Percentiles rank a stretch among this genome's conserved stretches.
Conservation (phyloP, 1,284 basidiomycete species). For the Neolentinus lepideus region DNA sequence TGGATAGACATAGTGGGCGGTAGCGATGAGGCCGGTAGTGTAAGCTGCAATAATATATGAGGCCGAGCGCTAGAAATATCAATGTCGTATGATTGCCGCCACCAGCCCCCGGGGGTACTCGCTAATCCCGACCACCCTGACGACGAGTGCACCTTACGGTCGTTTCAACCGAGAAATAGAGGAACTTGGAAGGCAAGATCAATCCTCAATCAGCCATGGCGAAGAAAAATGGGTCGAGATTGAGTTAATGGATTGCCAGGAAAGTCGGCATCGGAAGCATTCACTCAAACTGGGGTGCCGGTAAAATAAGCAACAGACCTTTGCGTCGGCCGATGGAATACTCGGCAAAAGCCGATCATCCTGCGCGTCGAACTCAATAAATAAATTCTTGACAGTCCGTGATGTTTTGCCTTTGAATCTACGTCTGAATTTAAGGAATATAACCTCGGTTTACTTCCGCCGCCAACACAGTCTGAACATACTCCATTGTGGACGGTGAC, state of each 20-base stretch:
- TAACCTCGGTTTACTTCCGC: too few species aligned
- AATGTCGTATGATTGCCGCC: neutral
- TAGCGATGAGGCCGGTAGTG: neutral
- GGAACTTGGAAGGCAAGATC: neutral
- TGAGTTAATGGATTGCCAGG: neutral
- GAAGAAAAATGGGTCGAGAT: neutral
- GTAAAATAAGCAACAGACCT: neutral
- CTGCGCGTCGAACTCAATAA: too few species aligned
- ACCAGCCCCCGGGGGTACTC: neutral
- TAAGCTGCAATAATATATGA: neutral
- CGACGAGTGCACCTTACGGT: neutral
- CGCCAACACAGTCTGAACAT: too few species aligned
- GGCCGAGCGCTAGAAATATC: neutral
- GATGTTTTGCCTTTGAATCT: too few species aligned
- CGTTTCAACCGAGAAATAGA: neutral
- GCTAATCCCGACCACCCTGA: neutral
- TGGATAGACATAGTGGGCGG: neutral
- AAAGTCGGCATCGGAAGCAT: neutral
- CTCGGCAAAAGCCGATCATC: too few species aligned
- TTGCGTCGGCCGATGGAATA: neutral
- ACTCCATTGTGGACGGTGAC: too few species aligned
- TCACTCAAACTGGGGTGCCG: neutral
- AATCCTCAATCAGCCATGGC: neutral
- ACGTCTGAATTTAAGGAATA: too few species aligned
- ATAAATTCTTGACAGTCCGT: too few species aligned